These are phyloP conservation scores for Pilatotrama ljubarskyi DNA, from an alignment of 768 basidiomycete species.

Conservation along the genomic window DNA sequence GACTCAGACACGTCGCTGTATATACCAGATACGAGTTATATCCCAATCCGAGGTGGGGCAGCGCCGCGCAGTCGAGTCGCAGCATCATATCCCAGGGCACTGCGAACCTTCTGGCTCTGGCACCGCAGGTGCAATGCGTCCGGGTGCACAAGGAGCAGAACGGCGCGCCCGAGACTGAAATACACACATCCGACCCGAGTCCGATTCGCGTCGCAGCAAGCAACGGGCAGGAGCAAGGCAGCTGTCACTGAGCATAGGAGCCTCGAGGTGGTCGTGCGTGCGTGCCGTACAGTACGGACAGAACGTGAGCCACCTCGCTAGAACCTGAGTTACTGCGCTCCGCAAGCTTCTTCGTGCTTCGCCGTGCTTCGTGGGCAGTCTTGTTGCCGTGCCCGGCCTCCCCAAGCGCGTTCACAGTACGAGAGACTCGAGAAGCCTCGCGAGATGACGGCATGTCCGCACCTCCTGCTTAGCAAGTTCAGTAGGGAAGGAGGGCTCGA, in stretches of 20 bases:
- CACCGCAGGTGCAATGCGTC: neutral
- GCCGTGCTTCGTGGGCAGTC: neutral
- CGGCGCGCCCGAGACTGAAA: slow-evolving; percentile 1
- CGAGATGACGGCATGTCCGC: neutral
- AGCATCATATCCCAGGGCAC: too few species aligned
- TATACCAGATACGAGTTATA: neutral
- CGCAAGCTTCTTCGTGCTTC: slow-evolving; percentile 4
- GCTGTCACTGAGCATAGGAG: neutral
- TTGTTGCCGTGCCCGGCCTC: slow-evolving; percentile 1
- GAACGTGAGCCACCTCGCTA: neutral
- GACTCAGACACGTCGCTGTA: too few species aligned
- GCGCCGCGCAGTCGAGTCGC: neutral
- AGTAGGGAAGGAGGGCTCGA: too few species aligned
- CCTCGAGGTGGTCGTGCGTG: neutral
- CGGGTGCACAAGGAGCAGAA: neutral
- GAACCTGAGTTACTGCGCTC: too few species aligned
- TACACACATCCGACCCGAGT: slow-evolving; percentile 7
- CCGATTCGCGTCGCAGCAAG: too few species aligned
- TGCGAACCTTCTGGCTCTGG: neutral
- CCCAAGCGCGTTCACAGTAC: neutral
- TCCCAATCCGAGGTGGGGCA: neutral
- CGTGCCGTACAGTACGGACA: neutral
- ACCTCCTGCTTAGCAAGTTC: too few species aligned
- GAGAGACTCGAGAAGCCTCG: neutral
- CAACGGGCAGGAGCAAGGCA: neutral